Evolutionary conservation across 2,329 filamentous ascomycete genomes (phyloP), one percentile per base, ranked within the genome.

Genomic region (Colletotrichum tamarilloi): DNA sequence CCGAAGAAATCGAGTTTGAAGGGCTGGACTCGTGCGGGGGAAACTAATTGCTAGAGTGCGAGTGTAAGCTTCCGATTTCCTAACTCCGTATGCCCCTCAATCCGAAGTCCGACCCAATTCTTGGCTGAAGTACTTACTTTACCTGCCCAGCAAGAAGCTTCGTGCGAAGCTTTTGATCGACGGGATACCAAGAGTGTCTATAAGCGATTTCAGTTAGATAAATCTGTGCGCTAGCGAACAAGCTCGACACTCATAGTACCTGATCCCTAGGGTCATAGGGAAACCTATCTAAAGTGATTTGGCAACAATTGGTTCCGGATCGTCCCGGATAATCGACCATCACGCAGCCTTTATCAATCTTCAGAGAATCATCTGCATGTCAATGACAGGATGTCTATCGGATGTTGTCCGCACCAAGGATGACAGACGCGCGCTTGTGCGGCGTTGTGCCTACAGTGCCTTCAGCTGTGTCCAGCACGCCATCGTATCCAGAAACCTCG

Each of bases 401-500:
- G 70, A 57, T 42, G 22, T 56, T 70, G 60, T 24, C 60, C 67
- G 60, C 53, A 19, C 4, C 30, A 11, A 46, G 38, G 42, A 42
- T 8, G 14, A n/a, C 5, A 53, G 22, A 46, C n/a, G 30, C 32
- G 49, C 22, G 32, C 49, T 12, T 56, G 9, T 24, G 16, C 16
- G 8, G 3, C 30, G 30, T 30, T 8, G 28, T 9, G 28, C 28
- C 28, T 30, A 7, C 28, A 8, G 30, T 30, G 30, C 30, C 35
- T 42, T 42, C 35, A 42, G 35, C 35, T 42, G 35, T 8, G n/a
- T n/a, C 30, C 55, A 73, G 67, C 70, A 73, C 70, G 70, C 56
- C 46, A 65, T 73, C 28, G 60, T 66, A 56, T 62, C 60, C 55
- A 65, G 56, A 70, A 73, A 65, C 70, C 64, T 73, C 70, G 70